phyloP scores from a whole-genome alignment of 1,284 basidiomycete species.

The Singerocomus inundabilis region DNA sequence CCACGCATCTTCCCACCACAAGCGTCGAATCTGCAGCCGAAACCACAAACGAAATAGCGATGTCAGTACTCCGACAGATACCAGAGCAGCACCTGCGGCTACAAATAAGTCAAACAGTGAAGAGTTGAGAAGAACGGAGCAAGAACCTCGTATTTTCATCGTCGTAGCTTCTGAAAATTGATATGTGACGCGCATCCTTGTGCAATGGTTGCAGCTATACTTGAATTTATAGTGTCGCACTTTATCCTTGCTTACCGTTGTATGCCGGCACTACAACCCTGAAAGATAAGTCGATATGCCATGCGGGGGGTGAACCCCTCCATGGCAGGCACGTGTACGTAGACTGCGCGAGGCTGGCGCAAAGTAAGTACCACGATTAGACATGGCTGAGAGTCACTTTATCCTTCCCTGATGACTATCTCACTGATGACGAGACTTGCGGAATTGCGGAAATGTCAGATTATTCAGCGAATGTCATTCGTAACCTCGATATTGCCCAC shows the following conservation, averaged over 20 bases:
- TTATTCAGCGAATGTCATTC: not conserved
- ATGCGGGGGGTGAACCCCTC: not conserved
- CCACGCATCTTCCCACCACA: slow-evolving; percentile 28
- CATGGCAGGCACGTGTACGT: slow-evolving; percentile 2
- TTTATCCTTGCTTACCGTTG: not conserved
- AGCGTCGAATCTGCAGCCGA: slow-evolving; percentile 13
- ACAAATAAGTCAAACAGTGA: slow-evolving; percentile 6
- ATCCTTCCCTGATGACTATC: not conserved
- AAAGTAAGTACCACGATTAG: slow-evolving; percentile 1
- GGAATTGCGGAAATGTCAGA: too few relatives aligned
- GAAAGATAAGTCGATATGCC: not conserved
- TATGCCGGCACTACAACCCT: slow-evolving; percentile 5
- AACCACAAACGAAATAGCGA: slow-evolving; percentile 21
- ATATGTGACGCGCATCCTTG: slow-evolving; percentile 6
- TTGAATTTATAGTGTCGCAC: slow-evolving; percentile 12
- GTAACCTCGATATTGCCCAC: not conserved
- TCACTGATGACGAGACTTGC: not conserved
- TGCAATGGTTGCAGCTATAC: not conserved
- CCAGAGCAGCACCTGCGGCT: slow-evolving; percentile 11
- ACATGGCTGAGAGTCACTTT: not conserved
- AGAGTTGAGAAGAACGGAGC: not conserved
- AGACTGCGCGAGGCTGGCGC: not conserved
- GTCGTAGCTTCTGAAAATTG: slow-evolving; percentile 16
- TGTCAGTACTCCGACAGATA: slow-evolving; percentile 14
- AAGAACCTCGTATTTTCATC: slow-evolving; percentile 15